Percentiles rank a stretch among this genome's conserved stretches.
phyloP scores from a whole-genome alignment of 371 early-diverging fungal genomes.

The Mortierella sp. region DNA sequence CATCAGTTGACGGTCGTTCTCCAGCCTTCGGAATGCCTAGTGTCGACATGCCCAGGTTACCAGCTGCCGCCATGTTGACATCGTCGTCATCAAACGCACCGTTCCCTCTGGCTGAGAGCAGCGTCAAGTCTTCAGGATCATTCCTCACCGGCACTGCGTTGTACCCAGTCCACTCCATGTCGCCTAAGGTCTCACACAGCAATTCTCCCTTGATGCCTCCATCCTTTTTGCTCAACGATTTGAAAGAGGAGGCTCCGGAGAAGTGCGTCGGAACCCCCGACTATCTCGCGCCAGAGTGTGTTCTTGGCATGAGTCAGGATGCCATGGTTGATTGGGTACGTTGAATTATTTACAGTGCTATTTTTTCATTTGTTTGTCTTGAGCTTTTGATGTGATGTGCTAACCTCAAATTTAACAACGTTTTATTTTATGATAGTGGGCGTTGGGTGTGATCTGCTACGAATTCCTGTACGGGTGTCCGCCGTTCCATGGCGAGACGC shows the following conservation, averaged over 20 bases:
- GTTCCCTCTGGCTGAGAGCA: conserved; percentile 49
- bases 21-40: conserved; percentile 27
- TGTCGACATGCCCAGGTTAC: conserved; percentile 49
- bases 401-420: not conserved
- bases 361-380: not conserved
- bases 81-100: conserved; percentile 45
- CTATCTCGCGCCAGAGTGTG: conserved; percentile 96
- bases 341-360: not conserved
- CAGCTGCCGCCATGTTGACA: conserved; percentile 43
- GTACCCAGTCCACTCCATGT: conserved; percentile 34
- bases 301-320: conserved; percentile 89
- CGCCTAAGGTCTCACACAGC: conserved; percentile 43
- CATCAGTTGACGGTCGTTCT: conserved; percentile 40
- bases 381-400: not conserved
- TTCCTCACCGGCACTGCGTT: conserved; percentile 39
- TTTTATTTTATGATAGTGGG: conserved; percentile 75
- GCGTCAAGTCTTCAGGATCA: conserved; percentile 55
- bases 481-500: conserved; percentile 90
- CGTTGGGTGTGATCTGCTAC: conserved; percentile 90
- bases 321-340: conserved; percentile 92
- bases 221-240: conserved; percentile 43
- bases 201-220: conserved; percentile 45
- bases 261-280: conserved; percentile 96
- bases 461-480: conserved; percentile 92
- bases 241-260: conserved; percentile 48